phyloP scores from a whole-genome alignment of 1,284 basidiomycete species.

The Testicularia cyperi region DNA sequence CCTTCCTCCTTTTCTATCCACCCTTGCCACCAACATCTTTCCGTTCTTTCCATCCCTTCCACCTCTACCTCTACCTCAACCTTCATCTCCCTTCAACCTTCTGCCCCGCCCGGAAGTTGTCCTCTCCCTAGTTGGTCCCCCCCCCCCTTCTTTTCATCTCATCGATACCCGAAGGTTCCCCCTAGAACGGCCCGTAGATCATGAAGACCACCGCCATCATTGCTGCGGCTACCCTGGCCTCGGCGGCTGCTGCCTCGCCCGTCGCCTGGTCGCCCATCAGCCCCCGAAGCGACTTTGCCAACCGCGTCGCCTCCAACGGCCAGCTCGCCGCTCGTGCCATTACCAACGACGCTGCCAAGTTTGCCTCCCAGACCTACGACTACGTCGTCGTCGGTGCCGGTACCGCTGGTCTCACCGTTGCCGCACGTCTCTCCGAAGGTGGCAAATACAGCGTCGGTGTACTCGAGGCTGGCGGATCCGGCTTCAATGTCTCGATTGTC shows the following conservation, averaged over 20 bases:
- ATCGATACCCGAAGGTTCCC: no score
- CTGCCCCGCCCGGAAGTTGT: no score
- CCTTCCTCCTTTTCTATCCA: no score
- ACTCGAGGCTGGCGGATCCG: conserved; percentile 47
- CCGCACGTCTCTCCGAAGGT: conserved; percentile 47
- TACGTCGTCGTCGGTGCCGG: conserved; percentile 63
- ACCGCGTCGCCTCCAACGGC: conserved; percentile 20
- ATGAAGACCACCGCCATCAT: conserved; percentile 37
- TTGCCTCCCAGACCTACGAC: conserved; percentile 52
- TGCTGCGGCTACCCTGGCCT: conserved; percentile 16
- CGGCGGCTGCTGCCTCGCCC: conserved; percentile 26
- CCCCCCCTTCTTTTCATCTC: no score
- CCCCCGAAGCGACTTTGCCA: conserved; percentile 31
- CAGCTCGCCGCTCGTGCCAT: conserved; percentile 34
- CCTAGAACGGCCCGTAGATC: no score
- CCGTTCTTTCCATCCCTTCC: no score
- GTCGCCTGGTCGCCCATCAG: conserved; percentile 34
- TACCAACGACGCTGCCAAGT: conserved; percentile 19
- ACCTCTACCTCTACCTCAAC: no score
- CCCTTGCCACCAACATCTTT: no score
- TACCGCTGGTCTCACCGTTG: conserved; percentile 63
- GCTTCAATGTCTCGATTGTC: conserved; percentile 41
- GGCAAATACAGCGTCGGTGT: conserved; percentile 49
- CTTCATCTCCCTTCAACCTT: no score
- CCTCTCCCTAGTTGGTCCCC: no score